Evolutionary conservation across 2,329 filamentous ascomycete genomes (phyloP), one percentile per base, ranked within the genome.

Genomic region (Ceratocystis alfenasii): DNA sequence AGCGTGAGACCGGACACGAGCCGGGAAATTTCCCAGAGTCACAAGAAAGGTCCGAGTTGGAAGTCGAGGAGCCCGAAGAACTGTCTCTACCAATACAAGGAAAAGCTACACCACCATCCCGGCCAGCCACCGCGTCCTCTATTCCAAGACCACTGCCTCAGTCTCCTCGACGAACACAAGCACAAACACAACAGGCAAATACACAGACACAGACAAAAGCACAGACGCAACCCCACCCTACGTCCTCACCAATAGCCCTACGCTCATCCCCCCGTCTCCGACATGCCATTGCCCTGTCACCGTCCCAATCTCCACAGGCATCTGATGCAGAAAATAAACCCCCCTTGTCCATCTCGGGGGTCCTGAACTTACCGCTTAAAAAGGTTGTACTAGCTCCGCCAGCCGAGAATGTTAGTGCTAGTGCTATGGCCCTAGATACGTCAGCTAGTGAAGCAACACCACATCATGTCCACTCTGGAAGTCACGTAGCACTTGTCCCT

Each of bases 271-370:
- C 81, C 1, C 78, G 77, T 0, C 79, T 81, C 10, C 79, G 78
- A 65, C 83, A 85, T 68, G 74, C 83, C 22, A 33, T 59, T 12
- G 82, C 75, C 1, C 70, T 83, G 5, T 84, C 83, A 0, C 86
- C 85, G 0, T 88, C 87, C 0, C 81, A 82, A 20, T 88, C 88
- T 0, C 86, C 86, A 0, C 88, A 90, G 70, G 87, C 88, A 1
- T 92, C 89, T 0, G 87, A 94, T 72, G 87, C 87, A 0, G 89
- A 94, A 74, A 93, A 93, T 70, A 85, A 83, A 61, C 88, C 88
- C 0, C 89, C 89, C 0, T 88, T 87, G 0, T 85, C 85, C 4
- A 83, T 79, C 64, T 82, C 81, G 64, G 63, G 63, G 0, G 63
- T 65, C 17, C 36, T 65, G 6, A 57, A 57, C 8, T n/a, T 65